Conservation (phyloP, 2,329 filamentous ascomycete genomes). For the Xylariaceae sp. region DNA sequence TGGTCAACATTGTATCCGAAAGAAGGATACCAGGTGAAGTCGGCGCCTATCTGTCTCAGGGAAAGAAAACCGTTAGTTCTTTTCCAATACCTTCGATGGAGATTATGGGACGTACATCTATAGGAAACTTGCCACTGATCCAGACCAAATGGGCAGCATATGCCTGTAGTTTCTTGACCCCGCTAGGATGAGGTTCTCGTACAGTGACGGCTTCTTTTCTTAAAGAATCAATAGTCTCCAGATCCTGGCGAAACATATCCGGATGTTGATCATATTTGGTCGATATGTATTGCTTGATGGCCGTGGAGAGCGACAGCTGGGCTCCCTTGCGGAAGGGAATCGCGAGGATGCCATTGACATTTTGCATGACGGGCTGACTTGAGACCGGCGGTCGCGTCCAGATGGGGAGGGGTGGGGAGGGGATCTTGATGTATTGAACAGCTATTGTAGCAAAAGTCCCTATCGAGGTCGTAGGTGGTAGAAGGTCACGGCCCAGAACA, state of each 20-base stretch:
- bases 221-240: slow-evolving; percentile 74
- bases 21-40: slow-evolving; percentile 94
- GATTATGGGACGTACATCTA: slow-evolving; percentile 58
- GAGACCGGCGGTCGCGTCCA: background rate
- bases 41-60: slow-evolving; percentile 67
- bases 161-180: slow-evolving; percentile 78
- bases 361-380: slow-evolving; percentile 26
- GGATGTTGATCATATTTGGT: slow-evolving; percentile 98
- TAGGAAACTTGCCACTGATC: slow-evolving; percentile 91
- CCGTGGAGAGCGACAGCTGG: slow-evolving; percentile 68
- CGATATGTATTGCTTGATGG: slow-evolving; percentile 92
- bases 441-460: background rate
- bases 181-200: slow-evolving; percentile 79
- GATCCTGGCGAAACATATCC: slow-evolving; percentile 89
- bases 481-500: background rate
- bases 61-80: background rate
- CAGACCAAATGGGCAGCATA: slow-evolving; percentile 92
- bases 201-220: slow-evolving; percentile 84
- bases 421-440: background rate
- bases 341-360: slow-evolving; percentile 61
- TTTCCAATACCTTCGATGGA: background rate
- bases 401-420: background rate
- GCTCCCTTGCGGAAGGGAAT: slow-evolving; percentile 85
- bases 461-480: too few relatives aligned
- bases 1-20: slow-evolving; percentile 82